Conservation (phyloP, 108 stramenopile species). For the Cafeteria roenbergensis region DNA sequence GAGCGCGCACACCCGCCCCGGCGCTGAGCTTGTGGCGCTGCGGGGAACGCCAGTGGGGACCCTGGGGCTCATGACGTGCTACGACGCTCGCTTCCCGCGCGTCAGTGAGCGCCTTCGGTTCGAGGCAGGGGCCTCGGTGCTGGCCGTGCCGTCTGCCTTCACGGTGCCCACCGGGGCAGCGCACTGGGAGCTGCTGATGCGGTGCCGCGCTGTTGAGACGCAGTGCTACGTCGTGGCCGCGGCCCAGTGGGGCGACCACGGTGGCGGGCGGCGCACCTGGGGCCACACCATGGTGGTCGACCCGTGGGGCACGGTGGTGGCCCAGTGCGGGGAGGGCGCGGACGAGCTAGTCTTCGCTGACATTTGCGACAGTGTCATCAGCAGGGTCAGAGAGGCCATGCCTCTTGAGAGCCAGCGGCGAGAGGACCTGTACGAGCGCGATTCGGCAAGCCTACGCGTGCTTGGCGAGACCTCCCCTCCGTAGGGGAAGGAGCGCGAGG, state of each 20-base stretch:
- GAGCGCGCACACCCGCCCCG: constrained; percentile 63
- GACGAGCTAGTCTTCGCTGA: no score
- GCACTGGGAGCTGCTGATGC: constrained; percentile 80
- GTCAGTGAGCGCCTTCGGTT: constrained; percentile 52
- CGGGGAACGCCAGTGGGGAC: constrained; percentile 55
- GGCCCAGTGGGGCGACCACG: constrained; percentile 72
- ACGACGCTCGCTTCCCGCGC: constrained; percentile 87
- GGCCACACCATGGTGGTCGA: neutral
- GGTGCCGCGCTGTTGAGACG: constrained; percentile 80
- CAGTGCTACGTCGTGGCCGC: constrained; percentile 88
- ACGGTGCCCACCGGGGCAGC: constrained; percentile 84
- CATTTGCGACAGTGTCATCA: no score
- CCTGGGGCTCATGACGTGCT: constrained; percentile 77
- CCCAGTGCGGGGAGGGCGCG: no score
- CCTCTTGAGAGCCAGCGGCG: no score
- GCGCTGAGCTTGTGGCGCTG: constrained; percentile 60
- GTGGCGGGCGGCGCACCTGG: neutral
- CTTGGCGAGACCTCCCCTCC: no score
- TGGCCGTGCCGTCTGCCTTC: constrained; percentile 80
- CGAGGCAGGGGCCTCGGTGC: constrained; percentile 52
- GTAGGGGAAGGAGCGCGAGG: no score
- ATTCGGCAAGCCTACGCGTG: no score
- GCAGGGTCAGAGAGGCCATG: no score
- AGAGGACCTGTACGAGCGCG: no score
- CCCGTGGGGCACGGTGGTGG: neutral